Evolutionary conservation across 2,329 filamentous ascomycete genomes (phyloP).

Genomic region (Knufia petricola): DNA sequence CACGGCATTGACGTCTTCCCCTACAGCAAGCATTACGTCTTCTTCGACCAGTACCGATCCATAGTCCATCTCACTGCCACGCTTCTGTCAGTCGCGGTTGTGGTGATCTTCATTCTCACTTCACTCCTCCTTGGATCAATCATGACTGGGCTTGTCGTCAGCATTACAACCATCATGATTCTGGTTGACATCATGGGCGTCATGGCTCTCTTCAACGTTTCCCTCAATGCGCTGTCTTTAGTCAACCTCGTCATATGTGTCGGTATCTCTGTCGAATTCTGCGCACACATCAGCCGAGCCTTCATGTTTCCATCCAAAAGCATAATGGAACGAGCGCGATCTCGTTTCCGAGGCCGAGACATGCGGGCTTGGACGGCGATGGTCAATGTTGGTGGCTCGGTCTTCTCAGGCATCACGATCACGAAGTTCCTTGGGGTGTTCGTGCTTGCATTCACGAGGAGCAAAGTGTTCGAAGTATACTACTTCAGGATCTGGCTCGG

Average conservation of each 20-base stretch:
- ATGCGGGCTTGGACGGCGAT: constrained; percentile 85
- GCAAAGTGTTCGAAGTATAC: constrained; percentile 99
- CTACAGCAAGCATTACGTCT: constrained; percentile 96
- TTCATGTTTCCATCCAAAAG: constrained; percentile 85
- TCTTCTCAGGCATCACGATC: constrained; percentile 91
- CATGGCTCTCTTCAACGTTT: constrained; percentile 83
- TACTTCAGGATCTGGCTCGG: constrained; percentile 97
- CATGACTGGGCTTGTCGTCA: constrained; percentile 71
- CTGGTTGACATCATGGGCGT: constrained; percentile 88
- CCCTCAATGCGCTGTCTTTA: constrained; percentile 85
- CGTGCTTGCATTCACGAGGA: constrained; percentile 86
- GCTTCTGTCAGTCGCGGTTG: constrained; percentile 72
- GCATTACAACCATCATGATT: constrained; percentile 82
- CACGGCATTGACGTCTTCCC: constrained; percentile 82
- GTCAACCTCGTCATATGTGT: constrained; percentile 97
- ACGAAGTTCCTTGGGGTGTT: constrained; percentile 89
- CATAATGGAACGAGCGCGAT: constrained; percentile 71
- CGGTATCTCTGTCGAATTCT: constrained; percentile 94
- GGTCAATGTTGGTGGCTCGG: constrained; percentile 87
- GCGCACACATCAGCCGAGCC: constrained; percentile 87
- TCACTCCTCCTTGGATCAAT: constrained; percentile 74
- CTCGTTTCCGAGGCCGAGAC: constrained; percentile 69
- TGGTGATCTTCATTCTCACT: constrained; percentile 73
- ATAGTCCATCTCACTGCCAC: constrained; percentile 73
- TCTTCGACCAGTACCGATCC: constrained; percentile 91